Evolutionary conservation across 2,329 filamentous ascomycete species (phyloP), one percentile per base, ranked within the genome.

Genomic region (Paracoccidioides brasiliensis): DNA sequence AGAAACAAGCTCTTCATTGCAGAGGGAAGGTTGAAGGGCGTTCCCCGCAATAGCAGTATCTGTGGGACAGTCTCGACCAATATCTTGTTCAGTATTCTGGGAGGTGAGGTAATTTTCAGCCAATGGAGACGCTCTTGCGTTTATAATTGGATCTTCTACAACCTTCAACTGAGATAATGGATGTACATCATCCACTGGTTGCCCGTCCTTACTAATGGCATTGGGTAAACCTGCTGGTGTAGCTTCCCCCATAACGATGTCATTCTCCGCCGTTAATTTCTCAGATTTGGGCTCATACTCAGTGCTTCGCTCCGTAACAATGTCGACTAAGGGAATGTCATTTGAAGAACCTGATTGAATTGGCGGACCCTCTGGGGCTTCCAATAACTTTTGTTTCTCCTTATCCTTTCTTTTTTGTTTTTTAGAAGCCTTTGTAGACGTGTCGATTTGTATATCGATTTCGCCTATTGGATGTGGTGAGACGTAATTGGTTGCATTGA

Each of bases 371-470:
- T 44, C 40, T n/a, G 46, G 14, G 30, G 56, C 51, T 22, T 57
- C 10, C 10, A 55, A 53, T 51, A 57, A 48, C 30, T 57, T 57
- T 7, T 56, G 59, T 52, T 62, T 62, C 55, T 63, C 64, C 55
- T 60, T 64, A 9, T 64, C 61, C 43, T 65, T 66, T 56, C 61
- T 63, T 1, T 60, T 62, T 59, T 66, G 64, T 48, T 61, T 64
- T 54, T 61, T 65, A 9, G 15, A 52, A 38, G 62, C 52, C 10
- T 49, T 54, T 6, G 35, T 37, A 43, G 44, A 40, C 37, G 53
- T 51, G 43, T 53, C 35, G 46, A 45, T 53, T 44, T 55, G 55
- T 33, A 40, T 49, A 43, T 52, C 48, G n/a, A 32, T 32, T 48
- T 38, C 53, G 40, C 45, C 43, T 37, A 49, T 48, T 22, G 35